These are phyloP conservation scores for Moringa oleifera DNA, from an alignment of 345 rosid genomes.

Conservation along the genomic window DNA sequence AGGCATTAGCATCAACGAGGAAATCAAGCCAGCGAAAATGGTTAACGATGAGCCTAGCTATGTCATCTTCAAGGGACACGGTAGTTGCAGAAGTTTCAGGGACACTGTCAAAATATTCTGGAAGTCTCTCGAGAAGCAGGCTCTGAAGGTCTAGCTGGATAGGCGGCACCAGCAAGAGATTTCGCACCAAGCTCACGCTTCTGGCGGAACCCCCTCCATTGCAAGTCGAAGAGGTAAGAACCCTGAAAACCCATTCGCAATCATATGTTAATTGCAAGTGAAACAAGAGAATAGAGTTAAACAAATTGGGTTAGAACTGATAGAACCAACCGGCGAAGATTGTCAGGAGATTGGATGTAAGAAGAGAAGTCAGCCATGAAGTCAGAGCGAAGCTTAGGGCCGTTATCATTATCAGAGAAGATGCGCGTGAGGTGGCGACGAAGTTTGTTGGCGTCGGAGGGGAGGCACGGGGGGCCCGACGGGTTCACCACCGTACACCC, in stretches of 20 bases:
- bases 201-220: conserved; percentile 20
- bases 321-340: conserved; percentile 47
- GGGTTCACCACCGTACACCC: conserved; percentile 66
- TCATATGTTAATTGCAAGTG: no score
- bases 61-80: conserved; percentile 53
- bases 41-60: conserved; percentile 62
- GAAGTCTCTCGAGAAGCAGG: conserved; percentile 73
- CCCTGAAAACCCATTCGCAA: conserved; percentile 25
- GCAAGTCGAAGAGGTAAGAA: conserved; percentile 36
- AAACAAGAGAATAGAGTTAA: background rate
- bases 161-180: conserved; percentile 55
- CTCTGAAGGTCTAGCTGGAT: conserved; percentile 63
- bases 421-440: conserved; percentile 52
- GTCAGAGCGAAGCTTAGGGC: conserved; percentile 29
- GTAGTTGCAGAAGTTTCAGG: conserved; percentile 21
- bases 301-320: background rate
- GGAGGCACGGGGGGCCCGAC: conserved; percentile 60
- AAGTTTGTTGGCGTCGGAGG: conserved; percentile 52
- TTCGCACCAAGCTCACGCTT: conserved; percentile 50
- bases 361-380: conserved; percentile 52
- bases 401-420: conserved; percentile 29
- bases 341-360: conserved; percentile 43
- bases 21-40: conserved; percentile 85
- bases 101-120: conserved; percentile 49
- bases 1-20: conserved; percentile 42